Conservation (phyloP, 805 yeast genomes). For the Lachancea lanzarotensis region DNA sequence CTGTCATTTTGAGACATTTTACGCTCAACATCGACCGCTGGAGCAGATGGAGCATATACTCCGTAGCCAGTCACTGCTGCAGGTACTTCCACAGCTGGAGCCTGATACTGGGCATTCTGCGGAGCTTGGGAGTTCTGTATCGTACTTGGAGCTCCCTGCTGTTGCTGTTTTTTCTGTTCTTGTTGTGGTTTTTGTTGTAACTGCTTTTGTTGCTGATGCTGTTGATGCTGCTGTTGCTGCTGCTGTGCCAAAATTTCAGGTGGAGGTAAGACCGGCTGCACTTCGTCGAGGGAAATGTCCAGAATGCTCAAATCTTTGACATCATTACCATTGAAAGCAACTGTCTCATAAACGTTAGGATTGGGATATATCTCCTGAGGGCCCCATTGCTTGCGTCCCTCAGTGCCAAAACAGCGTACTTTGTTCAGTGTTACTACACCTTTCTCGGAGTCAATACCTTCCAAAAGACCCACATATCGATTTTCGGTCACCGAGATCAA, state of each 20-base stretch:
- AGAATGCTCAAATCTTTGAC: slow-evolving; percentile 84
- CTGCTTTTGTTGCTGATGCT: slow-evolving; percentile 8
- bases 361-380: slow-evolving; percentile 67
- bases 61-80: slow-evolving; percentile 34
- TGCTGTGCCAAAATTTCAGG: slow-evolving; percentile 16
- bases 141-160: neutral
- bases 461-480: slow-evolving; percentile 84
- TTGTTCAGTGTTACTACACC: slow-evolving; percentile 79
- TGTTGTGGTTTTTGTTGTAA: slow-evolving; percentile 6
- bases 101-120: neutral
- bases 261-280: slow-evolving; percentile 44
- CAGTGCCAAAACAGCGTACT: slow-evolving; percentile 86
- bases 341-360: slow-evolving; percentile 59
- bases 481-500: slow-evolving; percentile 28
- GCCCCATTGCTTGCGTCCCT: slow-evolving; percentile 73
- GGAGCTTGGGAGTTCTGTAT: too few species aligned
- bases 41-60: slow-evolving; percentile 26
- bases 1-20: neutral
- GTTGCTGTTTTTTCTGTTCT: slow-evolving; percentile 4
- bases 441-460: slow-evolving; percentile 80
- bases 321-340: slow-evolving; percentile 85
- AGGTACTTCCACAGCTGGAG: slow-evolving; percentile 20
- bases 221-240: slow-evolving; percentile 10
- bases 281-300: slow-evolving; percentile 61
- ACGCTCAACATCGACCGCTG: neutral